Evolutionary conservation across 2,329 filamentous ascomycete species (phyloP).

Genomic region (Fusarium dlaminii): DNA sequence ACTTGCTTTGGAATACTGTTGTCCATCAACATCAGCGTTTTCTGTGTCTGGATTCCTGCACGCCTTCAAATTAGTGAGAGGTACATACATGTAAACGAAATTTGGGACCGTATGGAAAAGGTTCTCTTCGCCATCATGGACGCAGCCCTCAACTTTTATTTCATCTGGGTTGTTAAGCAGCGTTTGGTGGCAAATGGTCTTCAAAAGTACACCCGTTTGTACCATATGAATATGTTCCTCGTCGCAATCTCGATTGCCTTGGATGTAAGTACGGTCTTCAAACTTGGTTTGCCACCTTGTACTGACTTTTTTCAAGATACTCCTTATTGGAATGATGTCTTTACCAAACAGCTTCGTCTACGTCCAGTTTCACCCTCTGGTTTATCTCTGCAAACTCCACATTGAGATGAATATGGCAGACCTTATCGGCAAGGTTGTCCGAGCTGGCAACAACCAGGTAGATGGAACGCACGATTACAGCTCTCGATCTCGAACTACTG

Average conservation of each 20-base stretch:
- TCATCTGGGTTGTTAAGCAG: slow-evolving; percentile 54
- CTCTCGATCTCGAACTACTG: slow-evolving; percentile 31
- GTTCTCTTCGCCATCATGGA: slow-evolving; percentile 58
- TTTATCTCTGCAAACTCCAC: slow-evolving; percentile 38
- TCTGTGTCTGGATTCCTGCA: slow-evolving; percentile 60
- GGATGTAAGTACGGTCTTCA: slow-evolving; percentile 23
- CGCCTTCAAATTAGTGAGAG: slow-evolving; percentile 51
- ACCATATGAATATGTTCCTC: slow-evolving; percentile 46
- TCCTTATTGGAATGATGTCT: slow-evolving; percentile 39
- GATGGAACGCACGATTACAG: slow-evolving; percentile 30
- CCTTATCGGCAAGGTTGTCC: slow-evolving; percentile 38
- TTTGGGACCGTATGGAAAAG: slow-evolving; percentile 62
- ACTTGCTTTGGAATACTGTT: slow-evolving; percentile 53
- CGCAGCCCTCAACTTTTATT: slow-evolving; percentile 57
- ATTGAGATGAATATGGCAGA: slow-evolving; percentile 41
- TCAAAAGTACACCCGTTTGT: slow-evolving; percentile 58
- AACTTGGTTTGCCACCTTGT: neutral
- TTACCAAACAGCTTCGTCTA: slow-evolving; percentile 38
- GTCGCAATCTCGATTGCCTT: slow-evolving; percentile 41
- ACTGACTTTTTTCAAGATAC: slow-evolving; percentile 15
- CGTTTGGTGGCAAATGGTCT: slow-evolving; percentile 58
- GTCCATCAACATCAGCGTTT: slow-evolving; percentile 58
- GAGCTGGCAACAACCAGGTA: slow-evolving; percentile 22
- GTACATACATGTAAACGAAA: slow-evolving; percentile 54
- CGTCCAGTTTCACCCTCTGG: slow-evolving; percentile 36